These are phyloP conservation scores for Myriosclerotinia curreyana DNA, from an alignment of 2,329 filamentous ascomycete genomes.

Conservation along the genomic window DNA sequence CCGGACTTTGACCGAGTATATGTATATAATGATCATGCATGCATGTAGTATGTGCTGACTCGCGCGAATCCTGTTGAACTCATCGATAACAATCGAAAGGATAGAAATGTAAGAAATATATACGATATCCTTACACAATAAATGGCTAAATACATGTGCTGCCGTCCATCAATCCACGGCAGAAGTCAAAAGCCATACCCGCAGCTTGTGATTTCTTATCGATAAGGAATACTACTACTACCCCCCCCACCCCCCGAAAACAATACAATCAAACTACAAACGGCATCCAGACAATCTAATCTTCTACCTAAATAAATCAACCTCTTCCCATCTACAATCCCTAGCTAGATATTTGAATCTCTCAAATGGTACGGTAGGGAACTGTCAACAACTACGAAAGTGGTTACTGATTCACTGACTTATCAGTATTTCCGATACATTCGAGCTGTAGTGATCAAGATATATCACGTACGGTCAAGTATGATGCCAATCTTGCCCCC, in stretches of 20 bases:
- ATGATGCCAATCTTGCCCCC: conserved; percentile 19
- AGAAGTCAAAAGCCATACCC: background rate
- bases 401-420: conserved; percentile 3
- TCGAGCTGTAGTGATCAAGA: background rate
- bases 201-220: conserved; percentile 12
- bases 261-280: conserved; percentile 1
- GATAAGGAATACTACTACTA: conserved; percentile 20
- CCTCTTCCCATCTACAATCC: background rate
- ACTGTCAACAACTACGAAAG: background rate
- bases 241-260: too few relatives aligned
- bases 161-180: background rate
- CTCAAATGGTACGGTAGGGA: conserved; percentile 2
- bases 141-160: too few relatives aligned
- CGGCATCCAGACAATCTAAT: background rate
- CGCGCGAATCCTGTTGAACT: background rate
- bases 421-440: background rate
- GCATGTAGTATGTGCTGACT: background rate
- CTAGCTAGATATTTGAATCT: conserved; percentile 11
- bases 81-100: background rate
- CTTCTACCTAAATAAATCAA: conserved; percentile 13
- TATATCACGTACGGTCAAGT: conserved; percentile 9
- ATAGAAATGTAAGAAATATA: background rate
- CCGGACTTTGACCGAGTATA: background rate
- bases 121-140: too few relatives aligned
- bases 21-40: conserved; percentile 3